Conservation (phyloP, 2,329 filamentous ascomycete genomes). For the Cladosporium sp. region DNA sequence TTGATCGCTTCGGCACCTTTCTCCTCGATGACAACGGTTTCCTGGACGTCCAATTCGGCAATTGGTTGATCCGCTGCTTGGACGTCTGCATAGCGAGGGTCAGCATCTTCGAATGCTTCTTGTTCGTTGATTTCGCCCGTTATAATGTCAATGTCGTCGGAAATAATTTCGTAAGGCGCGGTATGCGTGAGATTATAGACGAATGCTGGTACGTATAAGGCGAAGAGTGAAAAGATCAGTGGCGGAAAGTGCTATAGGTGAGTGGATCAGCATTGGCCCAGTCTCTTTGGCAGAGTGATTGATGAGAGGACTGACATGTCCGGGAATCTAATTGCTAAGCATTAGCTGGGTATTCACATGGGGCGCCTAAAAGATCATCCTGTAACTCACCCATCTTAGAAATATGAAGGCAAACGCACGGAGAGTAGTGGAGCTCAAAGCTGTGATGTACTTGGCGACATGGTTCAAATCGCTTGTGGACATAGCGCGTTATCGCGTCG, state of each 20-base stretch:
- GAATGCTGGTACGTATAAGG: constrained; percentile 49
- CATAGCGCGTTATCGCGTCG: constrained; percentile 12
- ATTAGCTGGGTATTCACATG: background rate
- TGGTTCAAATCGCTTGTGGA: constrained; percentile 19
- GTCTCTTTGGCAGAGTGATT: background rate
- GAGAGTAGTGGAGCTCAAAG: constrained; percentile 32
- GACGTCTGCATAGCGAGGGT: constrained; percentile 32
- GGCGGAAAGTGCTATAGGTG: constrained; percentile 35
- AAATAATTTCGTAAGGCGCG: constrained; percentile 36
- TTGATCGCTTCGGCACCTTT: constrained; percentile 59
- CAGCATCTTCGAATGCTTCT: constrained; percentile 23
- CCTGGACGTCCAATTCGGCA: constrained; percentile 60
- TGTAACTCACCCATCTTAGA: constrained; percentile 38
- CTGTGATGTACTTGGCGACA: constrained; percentile 27
- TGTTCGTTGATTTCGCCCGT: constrained; percentile 43
- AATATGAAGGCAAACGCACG: constrained; percentile 38
- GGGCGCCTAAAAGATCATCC: background rate
- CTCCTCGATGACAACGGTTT: constrained; percentile 63
- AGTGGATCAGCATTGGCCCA: constrained; percentile 23
- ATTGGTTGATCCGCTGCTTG: constrained; percentile 44
- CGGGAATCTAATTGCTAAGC: constrained; percentile 36
- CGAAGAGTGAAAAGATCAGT: constrained; percentile 42
- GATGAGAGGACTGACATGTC: constrained; percentile 36
- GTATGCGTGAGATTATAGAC: constrained; percentile 36
- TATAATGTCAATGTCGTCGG: constrained; percentile 41